These are phyloP conservation scores for Rhododendron kiyosumense DNA, from an alignment of 148 eudicot genomes.

Conservation along the genomic window DNA sequence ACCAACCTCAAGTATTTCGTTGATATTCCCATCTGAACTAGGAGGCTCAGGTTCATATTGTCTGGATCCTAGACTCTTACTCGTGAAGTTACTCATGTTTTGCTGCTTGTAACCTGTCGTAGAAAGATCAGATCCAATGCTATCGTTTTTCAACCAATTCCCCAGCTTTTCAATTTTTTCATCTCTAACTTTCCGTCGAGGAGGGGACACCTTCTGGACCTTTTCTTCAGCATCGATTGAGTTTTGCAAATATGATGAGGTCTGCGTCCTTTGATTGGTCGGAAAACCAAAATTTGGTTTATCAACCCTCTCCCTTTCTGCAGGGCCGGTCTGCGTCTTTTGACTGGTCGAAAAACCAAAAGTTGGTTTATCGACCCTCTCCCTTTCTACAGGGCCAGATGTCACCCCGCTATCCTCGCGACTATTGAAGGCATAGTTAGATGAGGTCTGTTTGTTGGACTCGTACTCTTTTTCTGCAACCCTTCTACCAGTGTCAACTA, in stretches of 20 bases:
- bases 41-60: conserved; percentile 55
- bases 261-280: conserved; percentile 35
- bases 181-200: conserved; percentile 81
- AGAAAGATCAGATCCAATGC: conserved; percentile 48
- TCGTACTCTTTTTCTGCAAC: conserved; percentile 52
- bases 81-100: conserved; percentile 28
- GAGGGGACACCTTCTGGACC: conserved; percentile 87
- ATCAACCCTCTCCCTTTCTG: conserved; percentile 50
- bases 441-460: conserved; percentile 43
- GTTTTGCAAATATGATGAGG: conserved; percentile 34
- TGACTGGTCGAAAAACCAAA: conserved; percentile 44
- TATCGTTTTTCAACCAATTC: conserved; percentile 58
- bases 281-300: conserved; percentile 42
- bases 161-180: conserved; percentile 70
- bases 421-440: conserved; percentile 42
- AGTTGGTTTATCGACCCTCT: conserved; percentile 43
- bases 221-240: conserved; percentile 57
- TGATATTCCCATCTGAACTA: conserved; percentile 61
- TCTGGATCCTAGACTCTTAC: conserved; percentile 35
- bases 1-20: conserved; percentile 83
- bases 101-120: conserved; percentile 49
- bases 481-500: conserved; percentile 52
- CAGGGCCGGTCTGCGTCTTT: conserved; percentile 21
- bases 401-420: conserved; percentile 36
- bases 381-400: conserved; percentile 36